phyloP scores from a whole-genome alignment of 2,329 filamentous ascomycete species.

The Colletotrichum gigasporum region DNA sequence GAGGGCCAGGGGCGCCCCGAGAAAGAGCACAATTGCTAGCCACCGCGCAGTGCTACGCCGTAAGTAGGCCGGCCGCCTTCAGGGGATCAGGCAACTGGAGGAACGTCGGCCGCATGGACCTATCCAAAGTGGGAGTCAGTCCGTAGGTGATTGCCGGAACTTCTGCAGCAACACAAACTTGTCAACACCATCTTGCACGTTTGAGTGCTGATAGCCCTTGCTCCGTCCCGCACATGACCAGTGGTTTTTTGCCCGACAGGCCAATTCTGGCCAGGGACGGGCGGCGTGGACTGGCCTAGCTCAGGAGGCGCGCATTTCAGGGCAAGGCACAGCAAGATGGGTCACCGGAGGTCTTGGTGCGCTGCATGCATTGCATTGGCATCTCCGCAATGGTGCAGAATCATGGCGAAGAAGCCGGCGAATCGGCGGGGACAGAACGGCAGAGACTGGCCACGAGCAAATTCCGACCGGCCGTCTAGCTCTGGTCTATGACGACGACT shows the following conservation, averaged over 20 bases:
- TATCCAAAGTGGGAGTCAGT: constrained; percentile 8
- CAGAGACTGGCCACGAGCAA: background rate
- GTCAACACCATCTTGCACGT: constrained; percentile 10
- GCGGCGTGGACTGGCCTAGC: constrained; percentile 16
- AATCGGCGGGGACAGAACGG: constrained; percentile 9
- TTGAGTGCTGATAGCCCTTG: constrained; percentile 12
- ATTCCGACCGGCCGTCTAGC: constrained; percentile 10
- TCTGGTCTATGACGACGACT: constrained; percentile 23
- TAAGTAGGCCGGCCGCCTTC: too few relatives aligned
- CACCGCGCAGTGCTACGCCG: too few relatives aligned
- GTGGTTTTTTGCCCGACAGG: constrained; percentile 19
- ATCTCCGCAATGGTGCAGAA: constrained; percentile 29
- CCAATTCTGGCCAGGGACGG: constrained; percentile 11
- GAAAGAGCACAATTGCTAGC: background rate
- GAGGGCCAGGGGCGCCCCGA: background rate
- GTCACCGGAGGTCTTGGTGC: constrained; percentile 23
- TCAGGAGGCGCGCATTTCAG: constrained; percentile 26
- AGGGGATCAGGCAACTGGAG: background rate
- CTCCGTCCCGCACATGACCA: constrained; percentile 25
- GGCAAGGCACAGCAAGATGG: constrained; percentile 9
- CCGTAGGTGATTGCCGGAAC: constrained; percentile 21
- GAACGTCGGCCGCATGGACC: background rate
- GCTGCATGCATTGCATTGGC: constrained; percentile 27
- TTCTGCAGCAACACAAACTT: constrained; percentile 10
- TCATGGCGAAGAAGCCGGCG: constrained; percentile 25